phyloP scores from a whole-genome alignment of 2,329 filamentous ascomycete species.

The Sporothrix humicola region DNA sequence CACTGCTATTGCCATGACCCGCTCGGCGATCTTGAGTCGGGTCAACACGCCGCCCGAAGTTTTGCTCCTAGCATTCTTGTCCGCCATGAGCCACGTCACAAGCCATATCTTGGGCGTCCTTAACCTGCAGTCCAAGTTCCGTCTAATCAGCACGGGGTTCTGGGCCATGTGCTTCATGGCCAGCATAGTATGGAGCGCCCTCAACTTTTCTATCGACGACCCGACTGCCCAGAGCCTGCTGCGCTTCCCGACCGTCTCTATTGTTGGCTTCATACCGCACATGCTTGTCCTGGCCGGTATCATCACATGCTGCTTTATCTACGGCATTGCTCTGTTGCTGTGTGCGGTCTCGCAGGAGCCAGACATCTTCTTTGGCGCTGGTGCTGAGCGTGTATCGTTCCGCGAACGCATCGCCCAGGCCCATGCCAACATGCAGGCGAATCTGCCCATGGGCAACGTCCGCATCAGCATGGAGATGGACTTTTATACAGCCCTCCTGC shows the following conservation, averaged over 20 bases:
- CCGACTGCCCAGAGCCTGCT: conserved; percentile 69
- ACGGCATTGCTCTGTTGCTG: conserved; percentile 74
- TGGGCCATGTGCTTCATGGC: conserved; percentile 92
- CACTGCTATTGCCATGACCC: conserved; percentile 58
- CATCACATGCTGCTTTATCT: conserved; percentile 74
- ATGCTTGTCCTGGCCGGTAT: conserved; percentile 86
- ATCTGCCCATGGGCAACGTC: conserved; percentile 80
- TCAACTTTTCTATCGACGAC: conserved; percentile 66
- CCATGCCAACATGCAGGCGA: conserved; percentile 89
- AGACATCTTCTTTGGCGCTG: conserved; percentile 30
- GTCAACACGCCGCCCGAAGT: conserved; percentile 92
- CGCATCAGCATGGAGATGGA: conserved; percentile 87
- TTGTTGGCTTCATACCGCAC: conserved; percentile 93
- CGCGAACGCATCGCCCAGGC: conserved; percentile 70
- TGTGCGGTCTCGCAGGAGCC: conserved; percentile 62
- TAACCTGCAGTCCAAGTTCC: conserved; percentile 76
- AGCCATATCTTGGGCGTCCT: conserved; percentile 84
- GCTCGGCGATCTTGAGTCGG: conserved; percentile 73
- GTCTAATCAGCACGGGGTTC: conserved; percentile 84
- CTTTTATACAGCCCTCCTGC: conserved; percentile 89
- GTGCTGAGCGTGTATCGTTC: conserved; percentile 47
- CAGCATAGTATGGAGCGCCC: conserved; percentile 78
- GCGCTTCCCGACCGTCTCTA: conserved; percentile 90
- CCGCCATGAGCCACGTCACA: conserved; percentile 83
- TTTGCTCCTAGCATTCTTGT: conserved; percentile 84